Base-by-base conservation (phyloP, 306 rosid genomes). In the Hippophae gyantsensis region DNA sequence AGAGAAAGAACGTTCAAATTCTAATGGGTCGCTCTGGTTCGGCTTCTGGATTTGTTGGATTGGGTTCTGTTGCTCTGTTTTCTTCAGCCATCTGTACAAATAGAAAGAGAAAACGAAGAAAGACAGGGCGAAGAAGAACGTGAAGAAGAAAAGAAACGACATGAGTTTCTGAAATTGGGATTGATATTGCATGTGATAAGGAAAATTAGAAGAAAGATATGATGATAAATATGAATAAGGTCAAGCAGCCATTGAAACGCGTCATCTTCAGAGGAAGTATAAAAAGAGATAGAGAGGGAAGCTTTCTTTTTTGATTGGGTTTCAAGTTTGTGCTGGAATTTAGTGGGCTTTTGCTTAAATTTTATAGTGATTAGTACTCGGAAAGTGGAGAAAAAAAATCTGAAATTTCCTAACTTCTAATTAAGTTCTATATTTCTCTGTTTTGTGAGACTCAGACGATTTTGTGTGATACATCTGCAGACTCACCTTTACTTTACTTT, bases 241-340 rank as follows among this genome's bases (percentile, higher is more conserved):
- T n/a, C 61, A 11, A 69, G 87, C 72, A 70, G 82, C 81, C 82
- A 82, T 80, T 66, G 70, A 77, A 64, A 63, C 68, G 80, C 76
- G 81, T 74, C 82, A 61, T 69, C 57, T 44, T 73, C 47, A 76
- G 51, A 61, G 44, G 48, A 13, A 18, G 23, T 18, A 1, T 18
- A 60, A 49, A 42, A 27, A 40, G 52, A 64, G 27, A 52, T 6
- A 69, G 41, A 41, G 13, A 69, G 41, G 7, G 32, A 56, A 13
- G 54, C 13, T 3, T 18, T 42, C 13, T 57, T 41, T 9, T 10
- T 56, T 12, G 56, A 9, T 41, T 41, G 41, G 7, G 11, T 6
- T 57, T 48, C 13, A 7, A 4, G 13, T 54, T 54, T 9, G 18
- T 52, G 56, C 23, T 18, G 23, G 23, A 18, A 18, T 18, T 18